Percentiles rank a stretch among this genome's conserved stretches.
Evolutionary conservation across 441 rosid species (phyloP).

Genomic region (Metrosideros polymorpha): DNA sequence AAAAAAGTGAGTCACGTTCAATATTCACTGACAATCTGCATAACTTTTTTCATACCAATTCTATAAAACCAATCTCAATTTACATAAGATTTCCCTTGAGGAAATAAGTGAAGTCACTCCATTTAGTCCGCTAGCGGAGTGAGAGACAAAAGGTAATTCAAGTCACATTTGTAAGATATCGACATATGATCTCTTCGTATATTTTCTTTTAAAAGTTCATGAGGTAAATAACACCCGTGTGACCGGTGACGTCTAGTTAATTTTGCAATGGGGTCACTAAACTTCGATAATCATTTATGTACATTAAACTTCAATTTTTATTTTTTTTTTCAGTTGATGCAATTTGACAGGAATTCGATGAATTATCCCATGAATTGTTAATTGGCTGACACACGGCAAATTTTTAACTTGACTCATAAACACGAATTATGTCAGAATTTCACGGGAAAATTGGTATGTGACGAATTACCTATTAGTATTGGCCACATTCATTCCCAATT

Average conservation of each 20-base stretch:
- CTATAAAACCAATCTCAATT: not conserved
- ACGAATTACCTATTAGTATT: not conserved
- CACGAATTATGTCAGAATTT: not conserved
- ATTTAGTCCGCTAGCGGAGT: rapidly evolving
- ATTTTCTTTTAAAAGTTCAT: not conserved
- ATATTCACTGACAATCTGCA: not conserved
- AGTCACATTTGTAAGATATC: not conserved
- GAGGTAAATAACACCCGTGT: not conserved
- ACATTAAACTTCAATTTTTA: not conserved
- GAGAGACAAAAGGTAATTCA: not conserved
- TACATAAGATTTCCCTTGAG: not conserved
- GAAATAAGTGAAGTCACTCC: not conserved
- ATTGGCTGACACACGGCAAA: too few species aligned
- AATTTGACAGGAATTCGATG: not conserved
- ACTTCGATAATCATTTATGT: not conserved
- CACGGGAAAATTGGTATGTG: not conserved
- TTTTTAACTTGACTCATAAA: not conserved
- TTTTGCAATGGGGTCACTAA: not conserved
- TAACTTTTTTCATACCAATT: not conserved
- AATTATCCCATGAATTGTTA: not conserved
- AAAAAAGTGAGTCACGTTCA: not conserved
- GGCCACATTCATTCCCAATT: not conserved
- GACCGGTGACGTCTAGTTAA: not conserved
- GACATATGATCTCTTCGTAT: not conserved
- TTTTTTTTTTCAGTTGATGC: not conserved